These are phyloP conservation scores for Zygoascus ofunaensis DNA, from an alignment of 805 yeast species.

Conservation along the genomic window DNA sequence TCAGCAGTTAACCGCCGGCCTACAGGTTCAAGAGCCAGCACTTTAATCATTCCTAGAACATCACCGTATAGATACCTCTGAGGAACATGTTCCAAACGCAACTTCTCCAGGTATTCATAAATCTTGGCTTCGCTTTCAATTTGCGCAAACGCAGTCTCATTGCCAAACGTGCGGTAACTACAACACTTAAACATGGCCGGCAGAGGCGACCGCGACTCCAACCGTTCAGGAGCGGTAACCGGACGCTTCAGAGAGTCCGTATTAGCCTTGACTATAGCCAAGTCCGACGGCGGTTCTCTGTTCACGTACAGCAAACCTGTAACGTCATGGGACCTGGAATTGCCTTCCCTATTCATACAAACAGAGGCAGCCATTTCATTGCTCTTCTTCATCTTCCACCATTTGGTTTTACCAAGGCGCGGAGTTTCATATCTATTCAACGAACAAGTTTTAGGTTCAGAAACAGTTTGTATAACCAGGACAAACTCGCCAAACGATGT, in stretches of 20 bases:
- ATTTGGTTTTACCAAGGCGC: constrained; percentile 10
- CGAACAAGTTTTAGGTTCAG: constrained; percentile 12
- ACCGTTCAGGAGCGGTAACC: background rate
- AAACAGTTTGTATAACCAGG: constrained; percentile 5
- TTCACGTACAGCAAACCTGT: background rate
- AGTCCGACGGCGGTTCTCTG: background rate
- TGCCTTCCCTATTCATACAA: background rate
- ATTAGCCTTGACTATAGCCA: background rate
- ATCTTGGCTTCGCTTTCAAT: constrained; percentile 18
- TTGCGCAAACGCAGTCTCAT: background rate
- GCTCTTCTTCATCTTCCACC: constrained; percentile 14
- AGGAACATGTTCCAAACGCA: constrained; percentile 12
- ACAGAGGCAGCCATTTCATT: constrained; percentile 1
- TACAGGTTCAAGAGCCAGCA: constrained; percentile 18
- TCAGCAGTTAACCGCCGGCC: constrained; percentile 14
- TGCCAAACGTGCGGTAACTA: constrained; percentile 3
- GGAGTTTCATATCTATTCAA: constrained; percentile 11
- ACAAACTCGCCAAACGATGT: background rate
- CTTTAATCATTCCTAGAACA: constrained; percentile 15
- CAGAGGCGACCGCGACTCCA: background rate
- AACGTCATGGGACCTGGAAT: background rate
- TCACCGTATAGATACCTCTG: constrained; percentile 15
- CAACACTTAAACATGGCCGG: constrained; percentile 13
- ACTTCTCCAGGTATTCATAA: constrained; percentile 16
- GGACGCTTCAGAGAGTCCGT: background rate